These are phyloP conservation scores for Apiospora pterosperma DNA, from an alignment of 2,329 filamentous ascomycete genomes.

Conservation along the genomic window DNA sequence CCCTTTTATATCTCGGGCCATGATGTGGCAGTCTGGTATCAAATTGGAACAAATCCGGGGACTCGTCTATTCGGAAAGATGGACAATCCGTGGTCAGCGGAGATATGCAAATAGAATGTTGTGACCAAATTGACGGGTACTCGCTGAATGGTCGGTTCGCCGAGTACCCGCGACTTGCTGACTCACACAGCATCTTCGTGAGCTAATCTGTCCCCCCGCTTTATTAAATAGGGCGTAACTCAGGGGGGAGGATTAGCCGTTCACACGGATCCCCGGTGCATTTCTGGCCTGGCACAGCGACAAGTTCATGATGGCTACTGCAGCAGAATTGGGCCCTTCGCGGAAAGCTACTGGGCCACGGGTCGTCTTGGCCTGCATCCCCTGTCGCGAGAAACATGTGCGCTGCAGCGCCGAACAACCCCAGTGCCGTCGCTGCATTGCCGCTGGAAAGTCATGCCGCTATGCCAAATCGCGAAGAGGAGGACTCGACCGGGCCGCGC, in stretches of 20 bases:
- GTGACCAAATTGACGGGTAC: no score
- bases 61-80: background rate
- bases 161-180: no score
- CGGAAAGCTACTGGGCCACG: slow-evolving; percentile 9
- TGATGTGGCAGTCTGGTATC: background rate
- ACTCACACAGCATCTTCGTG: no score
- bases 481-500: slow-evolving; percentile 28
- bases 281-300: background rate
- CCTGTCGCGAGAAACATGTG: slow-evolving; percentile 47
- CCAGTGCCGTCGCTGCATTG: slow-evolving; percentile 40
- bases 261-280: background rate
- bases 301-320: background rate
- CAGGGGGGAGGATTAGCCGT: background rate
- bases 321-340: background rate
- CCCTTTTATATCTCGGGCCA: background rate
- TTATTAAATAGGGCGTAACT: no score
- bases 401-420: slow-evolving; percentile 50
- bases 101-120: no score
- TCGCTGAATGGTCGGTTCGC: no score
- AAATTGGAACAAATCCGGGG: background rate
- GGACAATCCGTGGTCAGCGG: no score
- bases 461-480: slow-evolving; percentile 51
- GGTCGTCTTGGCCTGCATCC: slow-evolving; percentile 44
- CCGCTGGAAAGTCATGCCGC: slow-evolving; percentile 40
- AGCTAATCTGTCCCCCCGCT: no score